Conservation (phyloP, 768 basidiomycete species). For the Boletus rubroflammeus region DNA sequence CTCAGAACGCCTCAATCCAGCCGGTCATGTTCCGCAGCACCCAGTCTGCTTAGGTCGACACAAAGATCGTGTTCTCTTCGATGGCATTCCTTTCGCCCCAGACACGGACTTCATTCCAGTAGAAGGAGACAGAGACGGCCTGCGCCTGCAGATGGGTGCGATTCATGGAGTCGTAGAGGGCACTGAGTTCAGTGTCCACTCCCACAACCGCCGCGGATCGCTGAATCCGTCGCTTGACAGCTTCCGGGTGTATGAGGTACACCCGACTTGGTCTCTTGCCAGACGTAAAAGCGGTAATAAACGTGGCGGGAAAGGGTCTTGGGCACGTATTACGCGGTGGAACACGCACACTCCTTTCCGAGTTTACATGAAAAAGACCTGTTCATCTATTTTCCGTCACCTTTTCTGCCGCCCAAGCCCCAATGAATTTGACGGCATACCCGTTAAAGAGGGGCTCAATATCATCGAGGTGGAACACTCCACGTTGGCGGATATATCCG, state of each 20-base stretch:
- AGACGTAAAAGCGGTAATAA: conserved; percentile 35
- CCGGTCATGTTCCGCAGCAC: conserved; percentile 39
- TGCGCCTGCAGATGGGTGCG: conserved; percentile 55
- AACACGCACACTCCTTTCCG: conserved; percentile 55
- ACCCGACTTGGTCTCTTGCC: conserved; percentile 57
- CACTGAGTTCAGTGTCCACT: conserved; percentile 57
- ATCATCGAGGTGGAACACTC: conserved; percentile 45
- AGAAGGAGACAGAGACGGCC: conserved; percentile 35
- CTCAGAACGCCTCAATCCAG: conserved; percentile 39
- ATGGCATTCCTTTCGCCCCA: conserved; percentile 51
- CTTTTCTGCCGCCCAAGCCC: conserved; percentile 37
- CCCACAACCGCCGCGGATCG: conserved; percentile 59
- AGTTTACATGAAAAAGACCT: conserved; percentile 48
- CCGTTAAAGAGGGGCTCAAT: conserved; percentile 40
- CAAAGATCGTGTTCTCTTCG: conserved; percentile 50
- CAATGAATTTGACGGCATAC: conserved; percentile 29
- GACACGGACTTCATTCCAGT: conserved; percentile 48
- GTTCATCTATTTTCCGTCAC: conserved; percentile 45
- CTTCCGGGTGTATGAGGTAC: conserved; percentile 49
- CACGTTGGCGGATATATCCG: conserved; percentile 48
- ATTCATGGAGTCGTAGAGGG: conserved; percentile 64
- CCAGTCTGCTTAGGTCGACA: conserved; percentile 49
- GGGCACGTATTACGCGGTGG: conserved; percentile 54
- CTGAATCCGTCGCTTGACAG: conserved; percentile 50
- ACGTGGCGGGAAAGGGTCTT: conserved; percentile 40